phyloP scores from a whole-genome alignment of 139 green algal genomes.

The Astrephomene gubernaculifera region DNA sequence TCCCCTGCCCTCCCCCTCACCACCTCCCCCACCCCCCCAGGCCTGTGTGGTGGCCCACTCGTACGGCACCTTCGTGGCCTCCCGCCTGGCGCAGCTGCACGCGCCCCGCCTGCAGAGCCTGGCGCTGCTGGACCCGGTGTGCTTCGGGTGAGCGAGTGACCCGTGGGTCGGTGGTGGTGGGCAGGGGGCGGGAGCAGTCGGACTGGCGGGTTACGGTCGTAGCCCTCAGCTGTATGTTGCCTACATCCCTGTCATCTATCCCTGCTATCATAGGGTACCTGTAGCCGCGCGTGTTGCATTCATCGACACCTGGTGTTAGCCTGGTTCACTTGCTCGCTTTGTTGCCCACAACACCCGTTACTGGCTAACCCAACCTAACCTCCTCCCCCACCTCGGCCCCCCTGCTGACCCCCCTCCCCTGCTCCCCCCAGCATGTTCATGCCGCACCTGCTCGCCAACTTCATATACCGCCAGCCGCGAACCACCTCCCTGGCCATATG shows the following conservation, averaged over 20 bases:
- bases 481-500: not conserved
- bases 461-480: slow-evolving; percentile 59
- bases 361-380: too few relatives aligned
- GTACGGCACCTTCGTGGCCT: slow-evolving; percentile 74
- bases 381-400: not conserved
- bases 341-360: too few relatives aligned
- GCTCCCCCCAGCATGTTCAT: slow-evolving; percentile 66
- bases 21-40: not conserved
- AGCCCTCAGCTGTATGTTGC: not conserved
- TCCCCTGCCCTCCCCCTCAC: too few relatives aligned
- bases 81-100: slow-evolving; percentile 55
- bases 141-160: slow-evolving; percentile 27
- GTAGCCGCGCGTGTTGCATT: too few relatives aligned
- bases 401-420: not conserved
- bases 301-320: too few relatives aligned
- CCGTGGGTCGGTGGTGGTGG: not conserved
- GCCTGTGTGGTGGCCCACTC: slow-evolving; percentile 55
- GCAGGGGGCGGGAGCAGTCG: not conserved
- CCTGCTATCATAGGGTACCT: too few relatives aligned
- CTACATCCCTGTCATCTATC: too few relatives aligned
- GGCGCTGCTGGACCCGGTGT: slow-evolving; percentile 72
- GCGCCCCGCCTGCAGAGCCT: slow-evolving; percentile 50
- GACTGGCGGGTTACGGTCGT: too few relatives aligned
- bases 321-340: too few relatives aligned
- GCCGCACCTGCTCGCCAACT: slow-evolving; percentile 63